Base-by-base conservation (phyloP, 768 basidiomycete genomes). In the Amanita rubescens region DNA sequence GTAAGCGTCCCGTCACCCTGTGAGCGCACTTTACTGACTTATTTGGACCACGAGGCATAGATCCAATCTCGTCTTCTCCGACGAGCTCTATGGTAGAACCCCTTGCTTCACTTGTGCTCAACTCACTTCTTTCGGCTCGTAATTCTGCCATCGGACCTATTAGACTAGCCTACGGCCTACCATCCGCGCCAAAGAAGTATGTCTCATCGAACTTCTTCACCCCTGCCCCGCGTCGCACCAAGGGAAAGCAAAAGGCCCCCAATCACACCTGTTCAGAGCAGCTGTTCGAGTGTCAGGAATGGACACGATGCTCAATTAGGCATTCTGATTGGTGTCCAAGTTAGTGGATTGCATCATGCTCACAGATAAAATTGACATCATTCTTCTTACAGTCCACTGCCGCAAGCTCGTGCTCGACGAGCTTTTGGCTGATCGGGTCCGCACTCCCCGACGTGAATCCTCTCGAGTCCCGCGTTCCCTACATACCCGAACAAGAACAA, bases 41-140 rank as follows among this genome's bases (percentile, higher is more conserved):
- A 33, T 32, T 48, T 48, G 46, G 14, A 20, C 19, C 47, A 35
- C 12, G 5, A 41, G 33, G 6, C 15, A 42, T 20, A 38, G 39
- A 17, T 39, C 49, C 37, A 25, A 41, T 41, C 49, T 51, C 49
- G 49, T 50, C 49, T 10, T n/a, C 35, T 30, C 39, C 22, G 49
- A 30, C 39, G 50, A 51, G 41, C 41, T 24, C 68, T 72, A 85
- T 84, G 82, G 73, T 84, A 61, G 81, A 85, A 73, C 79, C 81
- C 62, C 69, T 85, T 59, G 75, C 77, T 54, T 72, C 77, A 41
- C 75, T 75, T 66, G 69, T 82, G 58, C 65, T 78, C 67, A 74
- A 72, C 66, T 69, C 76, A 47, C 60, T 81, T 57, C 69, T 76
- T 52, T 69, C 70, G 27, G 65, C 66, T 54, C 50, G 58, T 63